Base-by-base conservation (phyloP, 75 land plant species). In the Adiantum capillusveneris region DNA sequence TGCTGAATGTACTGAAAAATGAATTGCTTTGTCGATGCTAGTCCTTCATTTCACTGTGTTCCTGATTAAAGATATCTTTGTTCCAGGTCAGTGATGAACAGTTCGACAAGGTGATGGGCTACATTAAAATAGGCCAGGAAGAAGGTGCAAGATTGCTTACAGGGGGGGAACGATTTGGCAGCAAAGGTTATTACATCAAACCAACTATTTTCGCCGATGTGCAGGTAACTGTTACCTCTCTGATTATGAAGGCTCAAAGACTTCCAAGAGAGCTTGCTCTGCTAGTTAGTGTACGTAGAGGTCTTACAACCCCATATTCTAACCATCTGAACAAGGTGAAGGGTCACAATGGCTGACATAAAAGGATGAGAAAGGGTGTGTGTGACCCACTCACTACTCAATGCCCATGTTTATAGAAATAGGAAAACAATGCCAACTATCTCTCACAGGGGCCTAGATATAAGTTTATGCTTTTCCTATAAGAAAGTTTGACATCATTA, bases 201-300 rank as follows among this genome's bases (percentile, higher is more conserved):
- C 81, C 81, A 19, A 78, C 81, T 22, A 51, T 78, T 25, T 78
- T 78, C 60, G 36, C 74, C 22, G 79, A 78, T 43, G 81, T 78
- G 42, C 44, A 65, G 62, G 74, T 71, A 66, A 34, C 37, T 5
- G n/a, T n/a, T n/a, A n/a, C n/a, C n/a, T n/a, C n/a, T n/a, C n/a
- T n/a, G n/a, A n/a, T n/a, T n/a, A n/a, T n/a, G n/a, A n/a, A n/a
- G n/a, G n/a, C n/a, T n/a, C n/a, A n/a, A n/a, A n/a, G n/a, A n/a
- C n/a, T n/a, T n/a, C n/a, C n/a, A n/a, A n/a, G n/a, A n/a, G n/a
- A n/a, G n/a, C n/a, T n/a, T n/a, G n/a, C 13, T 39, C 42, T 13
- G 42, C 7, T 9, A 13, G 42, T 39, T 39, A 39, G 13, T 9
- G 12, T 13, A 39, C 13, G 42, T 13, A 39, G 13, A 39, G 13